A percentile compares a stretch with the other conserved stretches of the same genome.
Conservation (phyloP, 352 stramenopile genomes). For the Phytophthora podocarpi region DNA sequence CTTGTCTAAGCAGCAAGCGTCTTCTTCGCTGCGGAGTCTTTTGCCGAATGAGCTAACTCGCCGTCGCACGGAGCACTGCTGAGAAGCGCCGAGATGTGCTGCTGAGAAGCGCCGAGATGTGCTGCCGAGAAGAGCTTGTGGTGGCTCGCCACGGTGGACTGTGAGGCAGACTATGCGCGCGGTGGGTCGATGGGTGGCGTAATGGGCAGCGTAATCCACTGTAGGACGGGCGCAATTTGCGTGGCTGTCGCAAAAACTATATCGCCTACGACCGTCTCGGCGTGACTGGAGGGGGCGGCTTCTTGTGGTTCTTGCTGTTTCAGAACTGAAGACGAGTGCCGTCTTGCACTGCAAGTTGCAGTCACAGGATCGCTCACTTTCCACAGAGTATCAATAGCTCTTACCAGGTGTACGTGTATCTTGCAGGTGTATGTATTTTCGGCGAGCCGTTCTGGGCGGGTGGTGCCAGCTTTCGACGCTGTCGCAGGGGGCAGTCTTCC, state of each 20-base stretch:
- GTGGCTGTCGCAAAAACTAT: constrained; percentile 23
- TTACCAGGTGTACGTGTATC: constrained; percentile 33
- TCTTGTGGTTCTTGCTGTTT: constrained; percentile 26
- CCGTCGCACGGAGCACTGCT: constrained; percentile 4
- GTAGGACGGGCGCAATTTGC: constrained; percentile 5
- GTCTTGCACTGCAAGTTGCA: too few relatives aligned
- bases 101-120: constrained; percentile 2
- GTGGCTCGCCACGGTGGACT: constrained; percentile 15
- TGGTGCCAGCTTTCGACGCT: background rate
- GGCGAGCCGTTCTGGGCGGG: constrained; percentile 20
- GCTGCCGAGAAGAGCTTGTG: too few relatives aligned
- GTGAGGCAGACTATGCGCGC: constrained; percentile 27
- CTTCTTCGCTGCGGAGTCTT: constrained; percentile 3
- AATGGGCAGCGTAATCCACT: constrained; percentile 17
- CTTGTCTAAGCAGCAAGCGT: too few relatives aligned
- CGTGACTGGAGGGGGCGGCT: constrained; percentile 2
- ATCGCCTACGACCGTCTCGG: too few relatives aligned
- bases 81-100: constrained; percentile 12
- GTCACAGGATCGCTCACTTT: background rate
- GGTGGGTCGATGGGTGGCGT: constrained; percentile 26
- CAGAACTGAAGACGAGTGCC: constrained; percentile 32
- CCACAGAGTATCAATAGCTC: constrained; percentile 27
- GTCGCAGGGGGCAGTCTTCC: constrained; percentile 12
- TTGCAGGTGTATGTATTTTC: constrained; percentile 26
- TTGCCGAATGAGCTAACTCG: constrained; percentile 35